Evolutionary conservation across 768 basidiomycete species (phyloP).

Genomic region (Russula vinacea): DNA sequence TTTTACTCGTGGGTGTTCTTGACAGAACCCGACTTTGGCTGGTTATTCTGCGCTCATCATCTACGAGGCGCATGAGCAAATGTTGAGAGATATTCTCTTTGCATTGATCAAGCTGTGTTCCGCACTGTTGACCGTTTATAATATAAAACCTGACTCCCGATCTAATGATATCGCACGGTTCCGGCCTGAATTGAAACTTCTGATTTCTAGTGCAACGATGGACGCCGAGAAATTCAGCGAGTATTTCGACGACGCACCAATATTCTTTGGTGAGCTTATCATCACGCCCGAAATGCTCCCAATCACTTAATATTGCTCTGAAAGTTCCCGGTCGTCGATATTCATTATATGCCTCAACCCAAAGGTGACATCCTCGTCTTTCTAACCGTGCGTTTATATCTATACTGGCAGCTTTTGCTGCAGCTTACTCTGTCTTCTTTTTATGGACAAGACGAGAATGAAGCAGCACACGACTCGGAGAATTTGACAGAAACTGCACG

Average conservation of each 20-base stretch:
- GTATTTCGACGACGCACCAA: constrained; percentile 95
- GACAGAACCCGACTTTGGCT: constrained; percentile 93
- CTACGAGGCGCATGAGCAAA: constrained; percentile 98
- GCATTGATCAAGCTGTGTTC: constrained; percentile 92
- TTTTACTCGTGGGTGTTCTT: constrained; percentile 97
- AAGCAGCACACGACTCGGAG: constrained; percentile 94
- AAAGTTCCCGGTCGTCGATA: constrained; percentile 93
- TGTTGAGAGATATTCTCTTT: constrained; percentile 95
- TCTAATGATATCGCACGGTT: constrained; percentile 91
- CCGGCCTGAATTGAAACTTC: constrained; percentile 85
- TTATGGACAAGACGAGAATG: constrained; percentile 98
- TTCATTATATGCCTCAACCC: constrained; percentile 98
- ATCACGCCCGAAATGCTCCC: not conserved
- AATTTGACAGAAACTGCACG: constrained; percentile 93
- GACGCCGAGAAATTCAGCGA: constrained; percentile 98
- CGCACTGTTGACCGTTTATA: constrained; percentile 19
- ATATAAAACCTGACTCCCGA: constrained; percentile 33
- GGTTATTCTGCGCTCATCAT: constrained; percentile 95
- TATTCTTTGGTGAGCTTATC: constrained; percentile 72
- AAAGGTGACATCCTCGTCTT: constrained; percentile 98
- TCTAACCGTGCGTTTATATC: constrained; percentile 64
- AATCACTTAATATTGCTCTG: constrained; percentile 4
- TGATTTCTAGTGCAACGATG: constrained; percentile 98
- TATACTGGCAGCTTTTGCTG: not conserved
- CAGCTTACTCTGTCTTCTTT: constrained; percentile 20